Evolutionary conservation across 139 green algal species (phyloP).

Genomic region (Mesotaenium endlicherianum): DNA sequence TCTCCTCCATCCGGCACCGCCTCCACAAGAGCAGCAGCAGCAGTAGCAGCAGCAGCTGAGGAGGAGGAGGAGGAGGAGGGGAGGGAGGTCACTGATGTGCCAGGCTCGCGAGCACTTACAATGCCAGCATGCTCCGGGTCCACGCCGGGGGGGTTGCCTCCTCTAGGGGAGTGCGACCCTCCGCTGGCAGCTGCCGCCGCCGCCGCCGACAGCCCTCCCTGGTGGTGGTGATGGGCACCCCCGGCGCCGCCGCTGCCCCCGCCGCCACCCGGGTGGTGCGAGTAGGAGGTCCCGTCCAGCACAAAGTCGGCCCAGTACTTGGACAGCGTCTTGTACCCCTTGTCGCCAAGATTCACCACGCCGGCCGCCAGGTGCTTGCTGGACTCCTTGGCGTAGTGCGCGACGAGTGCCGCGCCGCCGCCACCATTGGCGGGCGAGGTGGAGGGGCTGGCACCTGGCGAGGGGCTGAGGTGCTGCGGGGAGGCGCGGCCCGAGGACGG

Average conservation of each 20-base stretch:
- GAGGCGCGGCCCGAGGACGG: constrained; percentile 36
- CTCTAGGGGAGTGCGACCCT: no score
- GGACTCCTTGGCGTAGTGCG: constrained; percentile 51
- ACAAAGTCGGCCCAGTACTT: constrained; percentile 32
- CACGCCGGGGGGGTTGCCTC: no score
- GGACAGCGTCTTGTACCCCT: constrained; percentile 35
- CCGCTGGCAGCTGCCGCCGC: no score
- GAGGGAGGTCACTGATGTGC: not conserved
- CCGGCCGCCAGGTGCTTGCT: constrained; percentile 26
- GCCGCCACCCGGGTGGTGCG: no score
- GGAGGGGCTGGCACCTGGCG: constrained; percentile 31
- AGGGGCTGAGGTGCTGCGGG: constrained; percentile 25
- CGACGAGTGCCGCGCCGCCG: constrained; percentile 18
- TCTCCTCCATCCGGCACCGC: no score
- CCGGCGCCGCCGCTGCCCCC: no score
- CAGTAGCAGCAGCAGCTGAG: not conserved
- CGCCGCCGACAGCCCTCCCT: no score
- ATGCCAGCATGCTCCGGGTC: not conserved
- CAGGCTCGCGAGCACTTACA: not conserved
- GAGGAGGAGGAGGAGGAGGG: not conserved
- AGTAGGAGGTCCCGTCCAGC: not conserved
- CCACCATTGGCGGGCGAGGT: constrained; percentile 23
- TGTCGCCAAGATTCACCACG: constrained; percentile 33
- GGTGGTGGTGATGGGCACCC: no score
- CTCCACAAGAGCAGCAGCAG: not conserved